These are phyloP conservation scores for Sporisorium exsertum DNA, from an alignment of 1,284 basidiomycete species.

Conservation along the genomic window DNA sequence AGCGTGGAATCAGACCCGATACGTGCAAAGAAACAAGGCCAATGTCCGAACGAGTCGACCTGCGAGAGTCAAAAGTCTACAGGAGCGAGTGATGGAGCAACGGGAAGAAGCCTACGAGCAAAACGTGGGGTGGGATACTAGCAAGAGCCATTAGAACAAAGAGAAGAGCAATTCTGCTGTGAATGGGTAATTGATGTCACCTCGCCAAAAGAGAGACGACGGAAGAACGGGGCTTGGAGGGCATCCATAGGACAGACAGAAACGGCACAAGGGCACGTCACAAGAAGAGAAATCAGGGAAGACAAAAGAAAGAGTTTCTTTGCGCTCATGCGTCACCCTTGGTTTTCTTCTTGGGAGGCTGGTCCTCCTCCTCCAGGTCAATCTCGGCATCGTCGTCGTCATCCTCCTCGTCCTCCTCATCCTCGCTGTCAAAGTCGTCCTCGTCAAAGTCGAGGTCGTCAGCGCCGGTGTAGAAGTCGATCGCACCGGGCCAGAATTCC, in stretches of 20 bases:
- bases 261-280: background rate
- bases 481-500: constrained; percentile 64
- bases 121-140: background rate
- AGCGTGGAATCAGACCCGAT: background rate
- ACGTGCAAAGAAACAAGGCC: constrained; percentile 1
- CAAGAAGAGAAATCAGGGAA: background rate
- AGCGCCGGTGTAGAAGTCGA: constrained; percentile 63
- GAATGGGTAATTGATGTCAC: background rate
- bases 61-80: constrained; percentile 16
- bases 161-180: background rate
- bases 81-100: constrained; percentile 12
- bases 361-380: constrained; percentile 65
- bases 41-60: constrained; percentile 4
- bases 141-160: background rate
- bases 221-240: background rate
- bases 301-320: background rate
- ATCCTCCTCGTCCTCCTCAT: constrained; percentile 64
- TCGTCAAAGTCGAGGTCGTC: constrained; percentile 58
- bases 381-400: constrained; percentile 64
- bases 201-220: background rate
- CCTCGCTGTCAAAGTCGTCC: constrained; percentile 59
- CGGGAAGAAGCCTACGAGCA: background rate
- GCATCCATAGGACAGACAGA: background rate
- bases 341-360: constrained; percentile 62
- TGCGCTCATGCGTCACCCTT: constrained; percentile 44